Conservation (phyloP, 2,329 filamentous ascomycete genomes). For the Phialemoniopsis sp. region DNA sequence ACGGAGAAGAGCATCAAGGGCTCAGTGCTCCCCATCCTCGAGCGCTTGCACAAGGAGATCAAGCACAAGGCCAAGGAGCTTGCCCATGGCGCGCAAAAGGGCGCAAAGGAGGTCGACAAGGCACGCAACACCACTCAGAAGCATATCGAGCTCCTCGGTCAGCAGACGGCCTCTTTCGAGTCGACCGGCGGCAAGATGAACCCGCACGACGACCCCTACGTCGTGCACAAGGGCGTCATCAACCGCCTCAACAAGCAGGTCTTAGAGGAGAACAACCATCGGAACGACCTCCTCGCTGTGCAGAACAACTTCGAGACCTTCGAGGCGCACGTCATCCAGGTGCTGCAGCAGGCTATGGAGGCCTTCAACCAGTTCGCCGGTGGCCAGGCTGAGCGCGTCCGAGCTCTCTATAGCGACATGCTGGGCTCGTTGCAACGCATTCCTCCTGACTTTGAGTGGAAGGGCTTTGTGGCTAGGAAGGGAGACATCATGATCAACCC, state of each 20-base stretch:
- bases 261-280: constrained; percentile 92
- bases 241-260: constrained; percentile 88
- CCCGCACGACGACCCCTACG: constrained; percentile 79
- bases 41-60: constrained; percentile 90
- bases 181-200: constrained; percentile 68
- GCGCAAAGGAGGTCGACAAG: constrained; percentile 88
- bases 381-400: constrained; percentile 77
- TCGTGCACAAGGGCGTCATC: constrained; percentile 75
- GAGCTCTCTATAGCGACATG: constrained; percentile 82
- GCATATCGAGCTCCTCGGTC: constrained; percentile 89
- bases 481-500: constrained; percentile 73
- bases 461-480: constrained; percentile 72
- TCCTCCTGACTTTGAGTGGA: constrained; percentile 86
- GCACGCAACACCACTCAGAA: constrained; percentile 83
- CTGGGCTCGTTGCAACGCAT: constrained; percentile 72
- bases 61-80: constrained; percentile 96
- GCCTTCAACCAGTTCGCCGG: constrained; percentile 79
- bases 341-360: constrained; percentile 76
- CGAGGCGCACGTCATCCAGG: constrained; percentile 79
- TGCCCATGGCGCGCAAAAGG: constrained; percentile 72
- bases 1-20: constrained; percentile 88
- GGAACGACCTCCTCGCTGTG: constrained; percentile 85
- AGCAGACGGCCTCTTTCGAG: constrained; percentile 78
- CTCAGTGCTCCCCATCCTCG: constrained; percentile 80
- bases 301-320: constrained; percentile 87